Conservation (phyloP, 2,329 filamentous ascomycete species). For the Escovopsis sp. region DNA sequence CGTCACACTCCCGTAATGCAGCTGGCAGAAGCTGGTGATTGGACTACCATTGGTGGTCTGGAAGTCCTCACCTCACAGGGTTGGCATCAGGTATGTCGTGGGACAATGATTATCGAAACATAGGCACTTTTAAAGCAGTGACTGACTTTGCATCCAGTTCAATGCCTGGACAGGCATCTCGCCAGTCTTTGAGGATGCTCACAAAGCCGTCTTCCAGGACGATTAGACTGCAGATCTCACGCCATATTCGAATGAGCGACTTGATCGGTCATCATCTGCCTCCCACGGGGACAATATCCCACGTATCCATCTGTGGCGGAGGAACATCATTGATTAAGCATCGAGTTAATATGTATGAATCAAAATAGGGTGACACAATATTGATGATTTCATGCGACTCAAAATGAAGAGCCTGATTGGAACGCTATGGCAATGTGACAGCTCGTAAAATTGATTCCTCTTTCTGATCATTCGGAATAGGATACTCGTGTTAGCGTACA, state of each 20-base stretch:
- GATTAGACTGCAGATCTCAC: not conserved
- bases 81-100: slow-evolving; percentile 58
- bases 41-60: slow-evolving; percentile 72
- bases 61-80: slow-evolving; percentile 84
- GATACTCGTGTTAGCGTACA: no score
- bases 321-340: no score
- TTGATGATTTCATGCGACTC: no score
- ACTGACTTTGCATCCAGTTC: slow-evolving; percentile 36
- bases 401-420: no score
- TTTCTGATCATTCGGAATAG: no score
- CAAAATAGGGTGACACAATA: no score
- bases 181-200: slow-evolving; percentile 56
- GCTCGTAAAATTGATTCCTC: no score
- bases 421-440: no score
- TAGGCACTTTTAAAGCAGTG: not conserved
- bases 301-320: no score
- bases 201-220: slow-evolving; percentile 38
- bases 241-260: no score
- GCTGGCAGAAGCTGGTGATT: slow-evolving; percentile 57
- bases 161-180: slow-evolving; percentile 73
- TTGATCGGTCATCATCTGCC: not conserved
- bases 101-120: not conserved
- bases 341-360: no score
- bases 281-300: no score
- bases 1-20: slow-evolving; percentile 71